Percentiles rank a stretch among this genome's conserved stretches.
phyloP scores from a whole-genome alignment of 306 rosid species.

The Luffa aegyptiaca region DNA sequence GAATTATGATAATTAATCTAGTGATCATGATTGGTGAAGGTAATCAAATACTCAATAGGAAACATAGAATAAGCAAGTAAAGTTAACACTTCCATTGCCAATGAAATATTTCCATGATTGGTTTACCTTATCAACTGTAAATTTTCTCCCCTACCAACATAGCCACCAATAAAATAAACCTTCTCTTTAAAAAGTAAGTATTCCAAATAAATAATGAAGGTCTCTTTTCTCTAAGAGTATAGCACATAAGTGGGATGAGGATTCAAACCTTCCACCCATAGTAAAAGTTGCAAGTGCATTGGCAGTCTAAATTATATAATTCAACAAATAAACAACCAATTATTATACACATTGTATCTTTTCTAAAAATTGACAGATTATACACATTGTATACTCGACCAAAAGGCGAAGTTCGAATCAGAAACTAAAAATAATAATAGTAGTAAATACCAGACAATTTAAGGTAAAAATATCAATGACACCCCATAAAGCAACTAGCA shows the following conservation, averaged over 20 bases:
- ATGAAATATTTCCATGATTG: neutral
- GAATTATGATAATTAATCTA: neutral
- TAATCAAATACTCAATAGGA: neutral
- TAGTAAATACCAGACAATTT: too few species aligned
- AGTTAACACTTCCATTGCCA: neutral
- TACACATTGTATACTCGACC: too few species aligned
- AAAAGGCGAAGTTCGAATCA: too few species aligned
- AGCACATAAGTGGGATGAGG: too few species aligned
- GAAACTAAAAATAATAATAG: too few species aligned
- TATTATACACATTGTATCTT: neutral
- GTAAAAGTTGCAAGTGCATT: too few species aligned
- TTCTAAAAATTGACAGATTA: too few species aligned
- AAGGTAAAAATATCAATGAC: neutral
- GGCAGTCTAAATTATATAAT: neutral
- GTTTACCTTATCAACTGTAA: neutral
- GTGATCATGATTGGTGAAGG: neutral
- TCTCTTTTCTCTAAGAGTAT: neutral
- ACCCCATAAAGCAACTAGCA: neutral
- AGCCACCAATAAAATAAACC: too few species aligned
- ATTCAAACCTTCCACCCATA: too few species aligned
- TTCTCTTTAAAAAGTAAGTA: neutral
- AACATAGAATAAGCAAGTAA: neutral
- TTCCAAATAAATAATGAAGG: neutral
- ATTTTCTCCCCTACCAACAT: neutral
- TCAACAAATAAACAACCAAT: neutral